A percentile compares a stretch with the other conserved stretches of the same genome.
Evolutionary conservation across 2,329 filamentous ascomycete genomes (phyloP).

Genomic region (Mollisia scopiformis): DNA sequence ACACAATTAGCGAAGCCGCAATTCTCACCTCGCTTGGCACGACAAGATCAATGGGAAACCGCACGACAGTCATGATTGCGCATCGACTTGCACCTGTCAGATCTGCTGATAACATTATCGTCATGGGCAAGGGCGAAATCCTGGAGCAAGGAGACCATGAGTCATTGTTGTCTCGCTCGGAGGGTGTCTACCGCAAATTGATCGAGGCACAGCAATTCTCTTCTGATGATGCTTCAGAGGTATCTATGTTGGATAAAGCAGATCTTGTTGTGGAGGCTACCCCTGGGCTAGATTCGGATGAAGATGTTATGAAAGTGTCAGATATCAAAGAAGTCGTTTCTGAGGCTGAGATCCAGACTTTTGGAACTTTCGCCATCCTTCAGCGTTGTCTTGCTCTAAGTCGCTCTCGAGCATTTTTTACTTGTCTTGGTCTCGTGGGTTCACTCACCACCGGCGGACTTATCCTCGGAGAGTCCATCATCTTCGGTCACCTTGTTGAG

Average conservation of each 20-base stretch:
- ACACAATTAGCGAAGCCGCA: slow-evolving; percentile 58
- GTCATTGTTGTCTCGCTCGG: slow-evolving; percentile 30
- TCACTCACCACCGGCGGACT: slow-evolving; percentile 50
- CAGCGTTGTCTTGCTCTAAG: slow-evolving; percentile 36
- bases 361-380: slow-evolving; percentile 25
- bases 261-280: neutral
- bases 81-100: slow-evolving; percentile 45
- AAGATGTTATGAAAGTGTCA: neutral
- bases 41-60: slow-evolving; percentile 30
- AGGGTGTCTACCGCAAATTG: slow-evolving; percentile 52
- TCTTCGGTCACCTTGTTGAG: slow-evolving; percentile 55
- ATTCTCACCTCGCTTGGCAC: slow-evolving; percentile 49
- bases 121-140: slow-evolving; percentile 41
- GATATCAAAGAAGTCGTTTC: neutral
- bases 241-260: neutral
- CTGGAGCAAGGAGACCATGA: slow-evolving; percentile 44
- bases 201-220: slow-evolving; percentile 26
- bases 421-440: slow-evolving; percentile 21
- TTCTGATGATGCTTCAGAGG: slow-evolving; percentile 5
- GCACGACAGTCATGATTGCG: slow-evolving; percentile 45
- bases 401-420: slow-evolving; percentile 41
- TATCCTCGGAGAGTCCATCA: slow-evolving; percentile 56
- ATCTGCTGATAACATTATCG: slow-evolving; percentile 44
- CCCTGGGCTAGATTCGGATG: neutral
- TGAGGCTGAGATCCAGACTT: neutral